Percentiles rank a stretch among this genome's conserved stretches.
Conservation (phyloP, 257 asterid species). For the Solanum corneliomulleri region DNA sequence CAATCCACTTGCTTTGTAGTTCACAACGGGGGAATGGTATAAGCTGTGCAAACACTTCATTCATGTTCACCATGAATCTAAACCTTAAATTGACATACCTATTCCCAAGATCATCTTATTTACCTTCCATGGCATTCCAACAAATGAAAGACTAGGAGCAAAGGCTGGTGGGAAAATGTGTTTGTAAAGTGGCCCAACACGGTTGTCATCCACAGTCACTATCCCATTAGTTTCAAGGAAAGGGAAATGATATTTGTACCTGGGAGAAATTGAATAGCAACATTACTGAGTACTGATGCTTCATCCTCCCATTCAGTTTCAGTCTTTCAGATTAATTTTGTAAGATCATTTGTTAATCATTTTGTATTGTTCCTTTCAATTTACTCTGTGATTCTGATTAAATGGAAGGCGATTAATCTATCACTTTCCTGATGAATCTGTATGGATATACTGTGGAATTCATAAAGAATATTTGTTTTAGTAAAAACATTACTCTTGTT, state of each 20-base stretch:
- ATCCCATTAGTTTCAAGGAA: slow-evolving; percentile 63
- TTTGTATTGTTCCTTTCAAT: not conserved
- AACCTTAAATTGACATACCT: not conserved
- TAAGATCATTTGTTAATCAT: not conserved
- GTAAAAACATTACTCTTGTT: not conserved
- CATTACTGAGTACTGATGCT: not conserved
- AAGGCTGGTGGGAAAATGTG: slow-evolving; percentile 77
- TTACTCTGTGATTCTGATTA: not conserved
- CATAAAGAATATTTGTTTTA: not conserved
- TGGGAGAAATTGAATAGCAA: slow-evolving; percentile 12
- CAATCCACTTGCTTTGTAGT: slow-evolving; percentile 85
- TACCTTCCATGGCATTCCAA: slow-evolving; percentile 98
- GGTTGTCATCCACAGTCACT: slow-evolving; percentile 70
- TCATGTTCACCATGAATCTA: not conserved
- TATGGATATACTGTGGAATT: not conserved
- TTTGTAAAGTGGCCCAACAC: slow-evolving; percentile 87
- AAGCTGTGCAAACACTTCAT: slow-evolving; percentile 27
- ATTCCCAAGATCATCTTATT: not conserved
- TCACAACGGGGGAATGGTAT: slow-evolving; percentile 69
- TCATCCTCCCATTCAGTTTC: not conserved
- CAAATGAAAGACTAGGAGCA: slow-evolving; percentile 83
- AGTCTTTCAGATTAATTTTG: not conserved
- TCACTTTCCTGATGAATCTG: not conserved
- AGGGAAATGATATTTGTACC: slow-evolving; percentile 78
- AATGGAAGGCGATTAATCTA: not conserved